These are phyloP conservation scores for Hanseniaspora opuntiae DNA, from an alignment of 805 yeast genomes.

Conservation along the genomic window DNA sequence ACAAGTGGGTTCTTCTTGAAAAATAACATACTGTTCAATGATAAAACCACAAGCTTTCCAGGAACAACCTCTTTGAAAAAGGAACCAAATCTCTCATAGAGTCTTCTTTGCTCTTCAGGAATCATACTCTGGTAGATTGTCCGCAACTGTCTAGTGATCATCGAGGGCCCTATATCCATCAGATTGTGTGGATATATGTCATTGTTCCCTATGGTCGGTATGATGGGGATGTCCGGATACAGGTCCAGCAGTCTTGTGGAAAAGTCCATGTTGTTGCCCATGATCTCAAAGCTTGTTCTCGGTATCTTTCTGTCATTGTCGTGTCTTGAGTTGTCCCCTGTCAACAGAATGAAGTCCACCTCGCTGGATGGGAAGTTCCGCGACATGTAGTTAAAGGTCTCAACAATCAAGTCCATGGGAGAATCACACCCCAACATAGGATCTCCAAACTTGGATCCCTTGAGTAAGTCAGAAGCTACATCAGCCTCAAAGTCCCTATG, in stretches of 20 bases:
- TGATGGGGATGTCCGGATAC: constrained; percentile 29
- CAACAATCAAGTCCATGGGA: constrained; percentile 46
- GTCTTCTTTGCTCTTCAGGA: constrained; percentile 65
- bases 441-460: constrained; percentile 58
- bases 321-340: constrained; percentile 79
- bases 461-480: not conserved
- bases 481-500: constrained; percentile 19
- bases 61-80: constrained; percentile 71
- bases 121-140: constrained; percentile 60
- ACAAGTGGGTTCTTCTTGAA: constrained; percentile 70
- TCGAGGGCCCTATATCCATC: constrained; percentile 77
- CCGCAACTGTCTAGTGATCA: constrained; percentile 66
- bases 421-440: constrained; percentile 69
- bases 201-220: constrained; percentile 73
- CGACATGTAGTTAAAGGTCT: constrained; percentile 54
- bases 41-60: constrained; percentile 58
- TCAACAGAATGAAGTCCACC: constrained; percentile 78
- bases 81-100: constrained; percentile 62
- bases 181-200: constrained; percentile 83
- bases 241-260: constrained; percentile 16
- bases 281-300: constrained; percentile 57
- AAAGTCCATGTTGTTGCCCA: constrained; percentile 48
- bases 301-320: constrained; percentile 67
- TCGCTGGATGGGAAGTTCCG: constrained; percentile 44
- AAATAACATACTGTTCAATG: constrained; percentile 64